These are phyloP conservation scores for Yamadazyma siamensis DNA, from an alignment of 1,139 yeast genomes.

Conservation along the genomic window DNA sequence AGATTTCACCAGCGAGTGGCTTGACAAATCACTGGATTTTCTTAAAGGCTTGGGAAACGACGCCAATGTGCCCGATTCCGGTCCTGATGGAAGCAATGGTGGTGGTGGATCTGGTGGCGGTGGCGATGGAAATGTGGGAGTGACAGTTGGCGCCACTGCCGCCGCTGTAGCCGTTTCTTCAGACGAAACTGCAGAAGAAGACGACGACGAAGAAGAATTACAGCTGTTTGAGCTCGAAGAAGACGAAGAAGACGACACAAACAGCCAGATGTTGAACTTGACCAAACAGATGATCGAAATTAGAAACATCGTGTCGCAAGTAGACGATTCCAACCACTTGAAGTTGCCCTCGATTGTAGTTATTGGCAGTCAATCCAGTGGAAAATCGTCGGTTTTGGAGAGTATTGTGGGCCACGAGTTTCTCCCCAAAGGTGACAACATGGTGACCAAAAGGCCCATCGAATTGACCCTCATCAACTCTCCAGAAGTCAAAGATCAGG, in stretches of 20 bases:
- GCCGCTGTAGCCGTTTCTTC: slow-evolving; percentile 46
- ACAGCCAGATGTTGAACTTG: slow-evolving; percentile 76
- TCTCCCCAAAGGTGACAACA: slow-evolving; percentile 88
- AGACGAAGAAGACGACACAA: slow-evolving; percentile 50
- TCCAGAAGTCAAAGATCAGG: slow-evolving; percentile 57
- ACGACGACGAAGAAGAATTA: slow-evolving; percentile 31
- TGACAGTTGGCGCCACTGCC: slow-evolving; percentile 42
- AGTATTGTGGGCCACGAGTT: slow-evolving; percentile 94
- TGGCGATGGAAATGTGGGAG: slow-evolving; percentile 28
- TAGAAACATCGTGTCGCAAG: slow-evolving; percentile 68
- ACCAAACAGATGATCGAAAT: slow-evolving; percentile 97
- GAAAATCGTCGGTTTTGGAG: slow-evolving; percentile 91
- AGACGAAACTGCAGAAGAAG: slow-evolving; percentile 23
- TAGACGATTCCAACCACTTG: slow-evolving; percentile 75
- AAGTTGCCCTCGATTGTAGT: slow-evolving; percentile 94
- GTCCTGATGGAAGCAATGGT: slow-evolving; percentile 13
- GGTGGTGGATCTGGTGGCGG: slow-evolving; percentile 26
- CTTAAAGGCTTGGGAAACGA: slow-evolving; percentile 20
- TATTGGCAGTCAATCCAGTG: slow-evolving; percentile 95
- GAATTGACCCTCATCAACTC: slow-evolving; percentile 89
- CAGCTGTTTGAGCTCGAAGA: slow-evolving; percentile 31
- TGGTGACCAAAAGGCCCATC: slow-evolving; percentile 95
- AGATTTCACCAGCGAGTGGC: slow-evolving; percentile 50
- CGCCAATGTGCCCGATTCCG: slow-evolving; percentile 10
- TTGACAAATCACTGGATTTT: slow-evolving; percentile 44